Percentiles rank a stretch among this genome's conserved stretches.
Evolutionary conservation across 179 eudicot species (phyloP).

Genomic region (Spinacia oleracea): DNA sequence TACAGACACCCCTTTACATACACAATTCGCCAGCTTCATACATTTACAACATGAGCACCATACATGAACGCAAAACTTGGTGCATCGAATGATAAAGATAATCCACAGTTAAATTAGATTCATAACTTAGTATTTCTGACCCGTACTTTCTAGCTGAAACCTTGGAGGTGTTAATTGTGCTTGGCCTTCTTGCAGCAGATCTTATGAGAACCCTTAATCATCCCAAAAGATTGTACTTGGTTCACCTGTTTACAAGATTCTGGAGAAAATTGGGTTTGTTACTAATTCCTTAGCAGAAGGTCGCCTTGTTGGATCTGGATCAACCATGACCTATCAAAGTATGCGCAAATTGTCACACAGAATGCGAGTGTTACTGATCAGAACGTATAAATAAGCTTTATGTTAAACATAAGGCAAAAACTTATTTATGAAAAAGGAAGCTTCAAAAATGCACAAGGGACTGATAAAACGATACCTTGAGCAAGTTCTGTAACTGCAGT

Average conservation of each 20-base stretch:
- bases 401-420: neutral
- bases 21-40: neutral
- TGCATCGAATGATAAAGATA: constrained; percentile 22
- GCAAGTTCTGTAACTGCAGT: constrained; percentile 57
- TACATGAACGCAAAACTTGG: constrained; percentile 29
- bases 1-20: neutral
- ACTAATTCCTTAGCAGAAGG: constrained; percentile 79
- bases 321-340: constrained; percentile 72
- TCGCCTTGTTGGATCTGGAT: constrained; percentile 67
- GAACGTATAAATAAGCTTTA: neutral
- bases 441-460: neutral
- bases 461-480: constrained; percentile 24
- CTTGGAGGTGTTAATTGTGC: neutral
- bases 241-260: constrained; percentile 26
- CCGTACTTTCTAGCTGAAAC: neutral
- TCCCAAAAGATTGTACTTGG: constrained; percentile 26
- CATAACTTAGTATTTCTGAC: constrained; percentile 4
- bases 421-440: too few relatives aligned
- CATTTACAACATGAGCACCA: constrained; percentile 38
- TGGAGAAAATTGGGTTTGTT: constrained; percentile 56
- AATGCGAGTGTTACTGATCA: neutral
- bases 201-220: neutral
- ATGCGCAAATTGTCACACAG: neutral
- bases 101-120: neutral
- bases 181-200: constrained; percentile 4